Base-by-base conservation (phyloP, 768 basidiomycete genomes). In the Pholiota conissans region DNA sequence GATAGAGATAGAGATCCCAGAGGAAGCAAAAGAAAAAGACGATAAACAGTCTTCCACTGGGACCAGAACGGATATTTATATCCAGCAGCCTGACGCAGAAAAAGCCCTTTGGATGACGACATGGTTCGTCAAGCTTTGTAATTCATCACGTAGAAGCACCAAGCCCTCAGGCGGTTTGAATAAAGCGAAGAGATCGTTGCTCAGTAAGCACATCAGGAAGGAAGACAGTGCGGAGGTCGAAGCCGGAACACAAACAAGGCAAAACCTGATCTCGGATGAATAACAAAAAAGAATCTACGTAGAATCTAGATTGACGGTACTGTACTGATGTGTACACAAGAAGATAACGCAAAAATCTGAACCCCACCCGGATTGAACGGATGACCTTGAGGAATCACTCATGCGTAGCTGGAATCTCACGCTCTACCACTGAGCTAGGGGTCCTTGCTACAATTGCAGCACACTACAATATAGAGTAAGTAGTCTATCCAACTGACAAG, bases 341-440 rank as follows among this genome's bases (percentile, higher is more conserved):
- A 42, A 8, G 10, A 37, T 18, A 37, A 37, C 22, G 22, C 35
- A 45, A 66, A 66, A 69, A 57, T 35, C 1, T 64, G 69, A 71
- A 67, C 70, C 71, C 68, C 67, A 69, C 68, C 69, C 66, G 70
- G 65, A 62, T 73, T 65, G 69, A 73, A 70, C 71, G 66, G 67
- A 69, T 69, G 66, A 70, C 71, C 67, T 71, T 69, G 66, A 65
- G 68, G 67, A 65, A 58, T 56, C 59, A 39, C 51, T 11, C n/a
- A 9, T 28, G 20, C 14, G 11, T 13, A 45, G 42, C 69, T 64
- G 68, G 69, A 68, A 69, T 70, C 69, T 70, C 70, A 69, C 68
- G 66, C 69, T 70, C 66, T 71, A 68, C 70, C 70, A 68, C 69
- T 71, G 66, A 70, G 69, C 70, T 69, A 71, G 65, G 65, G 69